phyloP scores from a whole-genome alignment of 495 filamentous ascomycete genomes.

The Annulohypoxylon nitens region DNA sequence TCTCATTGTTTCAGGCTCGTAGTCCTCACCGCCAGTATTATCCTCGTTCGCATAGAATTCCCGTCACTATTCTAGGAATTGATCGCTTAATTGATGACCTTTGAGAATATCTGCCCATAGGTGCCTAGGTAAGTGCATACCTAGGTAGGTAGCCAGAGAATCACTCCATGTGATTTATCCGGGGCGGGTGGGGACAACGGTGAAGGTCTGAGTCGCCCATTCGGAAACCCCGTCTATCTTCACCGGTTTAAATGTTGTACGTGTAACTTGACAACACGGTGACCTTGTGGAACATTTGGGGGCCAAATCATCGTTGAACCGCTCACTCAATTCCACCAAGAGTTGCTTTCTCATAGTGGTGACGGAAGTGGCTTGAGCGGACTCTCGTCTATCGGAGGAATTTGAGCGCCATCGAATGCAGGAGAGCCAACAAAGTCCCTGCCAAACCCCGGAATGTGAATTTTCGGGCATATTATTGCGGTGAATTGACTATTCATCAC shows the following conservation, averaged over 20 bases:
- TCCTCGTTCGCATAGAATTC: not conserved
- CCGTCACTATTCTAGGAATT: not conserved
- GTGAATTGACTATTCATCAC: not conserved
- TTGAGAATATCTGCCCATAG: not conserved
- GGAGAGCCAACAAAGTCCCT: not conserved
- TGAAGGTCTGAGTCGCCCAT: conserved; percentile 6
- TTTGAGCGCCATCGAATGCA: not conserved
- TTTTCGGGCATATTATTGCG: not conserved
- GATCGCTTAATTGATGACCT: not conserved
- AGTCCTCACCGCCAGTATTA: conserved; percentile 19
- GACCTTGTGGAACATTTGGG: not conserved
- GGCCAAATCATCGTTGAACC: not conserved
- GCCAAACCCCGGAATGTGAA: not conserved
- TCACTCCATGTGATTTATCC: conserved; percentile 8
- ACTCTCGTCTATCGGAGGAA: not conserved
- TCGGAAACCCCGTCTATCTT: conserved; percentile 13
- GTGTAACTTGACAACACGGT: conserved; percentile 12
- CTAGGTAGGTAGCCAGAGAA: not conserved
- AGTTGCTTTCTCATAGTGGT: not conserved
- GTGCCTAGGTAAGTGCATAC: not conserved
- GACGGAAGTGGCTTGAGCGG: not conserved
- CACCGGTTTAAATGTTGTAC: conserved; percentile 17
- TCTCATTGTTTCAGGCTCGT: not conserved
- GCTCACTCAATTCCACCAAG: not conserved
- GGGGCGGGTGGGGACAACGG: conserved; percentile 11